Evolutionary conservation across 2,329 filamentous ascomycete genomes (phyloP).

Genomic region (Ophiostoma populinum): DNA sequence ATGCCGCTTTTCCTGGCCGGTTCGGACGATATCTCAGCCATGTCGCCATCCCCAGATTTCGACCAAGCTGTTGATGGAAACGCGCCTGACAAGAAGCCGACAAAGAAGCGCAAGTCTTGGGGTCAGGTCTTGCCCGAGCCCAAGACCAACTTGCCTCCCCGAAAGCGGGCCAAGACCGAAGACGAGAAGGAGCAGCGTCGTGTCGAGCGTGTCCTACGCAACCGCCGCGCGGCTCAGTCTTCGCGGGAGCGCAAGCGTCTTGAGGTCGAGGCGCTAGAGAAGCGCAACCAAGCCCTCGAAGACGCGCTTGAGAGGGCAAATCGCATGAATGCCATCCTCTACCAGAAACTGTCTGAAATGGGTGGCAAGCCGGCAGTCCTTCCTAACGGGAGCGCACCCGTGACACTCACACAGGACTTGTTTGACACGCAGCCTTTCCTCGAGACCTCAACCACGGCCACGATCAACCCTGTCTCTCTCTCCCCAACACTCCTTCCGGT

Average conservation of each 20-base stretch:
- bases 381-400: conserved; percentile 22
- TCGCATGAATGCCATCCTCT: conserved; percentile 27
- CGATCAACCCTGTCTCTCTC: conserved; percentile 43
- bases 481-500: conserved; percentile 39
- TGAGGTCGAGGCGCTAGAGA: conserved; percentile 74
- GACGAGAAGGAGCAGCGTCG: conserved; percentile 97
- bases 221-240: conserved; percentile 89
- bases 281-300: conserved; percentile 55
- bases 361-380: conserved; percentile 27
- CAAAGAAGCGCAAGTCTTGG: conserved; percentile 97
- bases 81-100: conserved; percentile 45
- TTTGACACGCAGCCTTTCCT: conserved; percentile 32
- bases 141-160: conserved; percentile 87
- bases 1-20: not conserved
- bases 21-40: not conserved
- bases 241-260: conserved; percentile 82
- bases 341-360: conserved; percentile 32
- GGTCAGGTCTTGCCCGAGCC: conserved; percentile 91
- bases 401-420: conserved; percentile 41
- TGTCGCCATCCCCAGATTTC: not conserved
- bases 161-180: conserved; percentile 95
- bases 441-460: conserved; percentile 22
- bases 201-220: conserved; percentile 91
- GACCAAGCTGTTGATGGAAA: conserved; percentile 5
- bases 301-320: conserved; percentile 26